Evolutionary conservation across 2,329 filamentous ascomycete species (phyloP), one percentile per base, ranked within the genome.

Genomic region (Chalara sp.): DNA sequence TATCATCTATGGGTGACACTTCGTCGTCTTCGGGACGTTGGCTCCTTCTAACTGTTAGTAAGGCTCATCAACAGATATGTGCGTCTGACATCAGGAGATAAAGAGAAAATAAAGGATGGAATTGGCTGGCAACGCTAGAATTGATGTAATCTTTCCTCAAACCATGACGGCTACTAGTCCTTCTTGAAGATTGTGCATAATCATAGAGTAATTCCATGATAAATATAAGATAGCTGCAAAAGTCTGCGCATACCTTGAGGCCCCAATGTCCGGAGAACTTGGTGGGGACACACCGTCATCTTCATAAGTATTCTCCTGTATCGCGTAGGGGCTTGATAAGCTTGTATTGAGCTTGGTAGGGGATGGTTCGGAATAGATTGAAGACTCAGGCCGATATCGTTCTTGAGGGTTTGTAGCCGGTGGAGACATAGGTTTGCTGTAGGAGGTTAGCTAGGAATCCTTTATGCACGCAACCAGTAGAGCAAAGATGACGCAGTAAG

Each of bases 301-400:
- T 49, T 52, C 46, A 44, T 64, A 56, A 47, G 43, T 37, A 29
- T 47, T 44, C 40, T 50, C 50, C 60, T 68, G 59, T 61, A 67
- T 42, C 53, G 58, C 54, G 45, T 56, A 47, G 45, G 67, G 37
- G 32, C 66, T 51, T 65, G 52, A 10, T 55, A 52, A 48, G 61
- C 60, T 21, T 53, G 53, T 41, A 58, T 57, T 44, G 53, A 46
- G 6, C 53, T 50, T 44, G 58, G 46, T 56, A 11, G 74, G 73
- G 53, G 73, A 79, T 43, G 71, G 74, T 63, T 79, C 75, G 44
- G 81, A 81, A 63, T 86, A 85, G 44, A 82, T 58, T 12, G 84
- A 85, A 32, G 83, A 84, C 6, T 71, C 58, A n/a, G 76, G 75
- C 40, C 76, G 75, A 55, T 68, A 69, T 48, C 61, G 64, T 52